Base-by-base conservation (phyloP, 202 grass and related monocot species). In the Setaria viridis region DNA sequence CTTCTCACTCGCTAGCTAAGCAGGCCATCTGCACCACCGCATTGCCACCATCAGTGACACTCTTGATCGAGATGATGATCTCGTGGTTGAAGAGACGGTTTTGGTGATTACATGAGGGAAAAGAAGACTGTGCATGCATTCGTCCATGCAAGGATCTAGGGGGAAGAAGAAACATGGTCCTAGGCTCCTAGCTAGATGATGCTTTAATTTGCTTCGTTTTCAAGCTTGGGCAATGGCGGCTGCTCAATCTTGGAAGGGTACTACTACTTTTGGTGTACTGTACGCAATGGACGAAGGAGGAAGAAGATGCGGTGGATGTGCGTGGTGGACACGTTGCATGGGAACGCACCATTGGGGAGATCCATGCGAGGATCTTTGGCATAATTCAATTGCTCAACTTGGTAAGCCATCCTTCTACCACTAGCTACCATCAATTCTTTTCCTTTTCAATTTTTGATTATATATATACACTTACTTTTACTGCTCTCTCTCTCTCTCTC, bases 381-480 rank as follows among this genome's bases (percentile, higher is more conserved):
- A 83, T 49, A 72, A 72, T 72, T 72, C 80, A 49, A 82, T 35
- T 62, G 21, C 47, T 90, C 64, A 76, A 82, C 82, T 72, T 78
- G 85, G 89, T 91, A 75, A 88, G 82, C 54, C 77, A 34, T 63
- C 53, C 45, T 74, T 67, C 88, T 34, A 80, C 75, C 80, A 83
- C 69, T 84, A 79, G 9, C 62, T 65, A 15, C 39, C 9, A 16
- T 20, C n/a, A 35, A 35, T 87, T 81, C 37, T 68, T 83, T 67
- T 35, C 12, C 32, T 57, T 69, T 43, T 56, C 4, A 53, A 20
- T 76, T 41, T n/a, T 25, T 21, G 0, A 16, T 46, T 47, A 29
- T 58, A 30, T 43, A n/a, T 43, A 20, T 17, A 25, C 25, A 41
- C 39, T 41, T 41, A 41, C 39, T 14, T 53, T 56, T 80, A 56